Base-by-base conservation (phyloP, 805 yeast species). In the Zygoascus biomembranicola region DNA sequence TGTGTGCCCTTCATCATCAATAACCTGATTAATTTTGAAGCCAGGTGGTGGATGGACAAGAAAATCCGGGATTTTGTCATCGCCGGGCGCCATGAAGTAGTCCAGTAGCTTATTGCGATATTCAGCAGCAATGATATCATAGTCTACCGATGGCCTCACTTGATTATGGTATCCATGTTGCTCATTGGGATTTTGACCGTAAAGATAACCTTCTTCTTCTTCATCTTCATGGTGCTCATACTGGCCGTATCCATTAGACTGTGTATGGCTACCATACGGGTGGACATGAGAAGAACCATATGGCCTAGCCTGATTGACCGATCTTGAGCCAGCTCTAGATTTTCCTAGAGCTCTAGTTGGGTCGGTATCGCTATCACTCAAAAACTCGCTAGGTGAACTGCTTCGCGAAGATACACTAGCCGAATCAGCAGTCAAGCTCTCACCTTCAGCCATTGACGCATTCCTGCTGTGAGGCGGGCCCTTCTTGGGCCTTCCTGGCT, bases 1-100 rank as follows among this genome's bases (percentile, higher is more conserved):
- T 0, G 97, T 87, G 65, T 94, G 95, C 1, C 96, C 95, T 64
- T 94, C 97, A 55, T 87, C 90, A 66, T 94, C 99, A 26, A 94
- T 87, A 3, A 89, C 82, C 51, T 85, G 87, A 71, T 84, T 78
- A 56, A 87, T 77, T 59, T 86, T 80, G 61, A 85, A 83, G 52
- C 79, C 84, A 23, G 77, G 73, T 1, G 86, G 82, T 0, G 88
- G 84, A 59, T 80, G 75, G 41, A 77, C 71, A 14, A 87, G 71
- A 62, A 86, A 82, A 23, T 77, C 80, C 0, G 95, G 95, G 28
- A 86, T 73, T 2, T 67, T 59, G 37, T 77, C 78, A 52, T 80
- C 83, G 54, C 80, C 84, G 2, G 83, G 76, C 8, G 78, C 71
- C 69, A 80, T 73, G 63, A 79, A 81, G 66, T 73, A 80, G 58